Evolutionary conservation across 805 yeast species (phyloP), one percentile per base, ranked within the genome.

Genomic region (Tetrapisispora iriomotensis): DNA sequence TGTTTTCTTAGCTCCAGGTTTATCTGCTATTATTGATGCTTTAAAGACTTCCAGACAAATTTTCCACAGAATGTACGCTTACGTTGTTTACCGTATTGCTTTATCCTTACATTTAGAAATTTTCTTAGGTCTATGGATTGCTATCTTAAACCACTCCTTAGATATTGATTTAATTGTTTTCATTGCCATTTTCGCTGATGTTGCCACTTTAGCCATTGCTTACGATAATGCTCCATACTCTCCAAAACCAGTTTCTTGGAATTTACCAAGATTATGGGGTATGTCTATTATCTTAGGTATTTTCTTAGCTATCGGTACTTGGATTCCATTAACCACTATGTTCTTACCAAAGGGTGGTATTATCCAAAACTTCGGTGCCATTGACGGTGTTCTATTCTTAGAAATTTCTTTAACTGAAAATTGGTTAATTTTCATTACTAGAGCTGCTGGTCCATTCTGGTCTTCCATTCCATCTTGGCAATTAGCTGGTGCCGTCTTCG

Each of bases 361-460:
- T 60, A 79, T 87, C 66, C 95, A 87, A 71, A 85, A 86, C 81
- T 87, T 84, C 69, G 96, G 96, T 79, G 75, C 88, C 51, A 69
- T 82, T 53, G 95, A 87, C 62, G 92, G 95, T 77, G 83, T 87
- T 58, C 69, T 86, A 68, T 86, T 86, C 81, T 78, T 86, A 72
- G 86, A 86, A 74, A 86, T 86, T 62, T 83, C 95, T 43, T 79
- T 86, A 65, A 85, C 96, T 67, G 95, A 86, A 74, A 86, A 87
- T 74, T 86, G 96, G 96, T 79, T 86, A 70, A 86, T 86, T 73
- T 86, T 86, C 82, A 73, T 87, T 63, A 86, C 96, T 61, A 82
- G 96, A 75, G 95, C 95, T 62, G 82, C 78, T 65, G 96, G 96
- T 74, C 95, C 96, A 61, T 87, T 87, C 92, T 87, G 96, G 96